Evolutionary conservation across 192 early-diverging fungal genomes (phyloP), one percentile per base, ranked within the genome.

Genomic region (Coemansia sp.): DNA sequence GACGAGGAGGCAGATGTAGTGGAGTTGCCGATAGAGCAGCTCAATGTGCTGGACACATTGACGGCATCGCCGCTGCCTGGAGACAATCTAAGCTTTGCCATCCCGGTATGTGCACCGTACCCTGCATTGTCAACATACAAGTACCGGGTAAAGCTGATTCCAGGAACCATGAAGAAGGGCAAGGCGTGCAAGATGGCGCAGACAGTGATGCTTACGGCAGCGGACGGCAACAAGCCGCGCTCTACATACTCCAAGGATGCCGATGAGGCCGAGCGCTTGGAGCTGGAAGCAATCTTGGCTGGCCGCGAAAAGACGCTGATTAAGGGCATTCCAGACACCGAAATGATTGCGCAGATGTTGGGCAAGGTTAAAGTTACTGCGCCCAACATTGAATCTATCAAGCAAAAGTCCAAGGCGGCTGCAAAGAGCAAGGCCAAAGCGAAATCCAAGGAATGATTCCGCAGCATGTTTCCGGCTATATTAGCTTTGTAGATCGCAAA

Each of bases 71-170:
- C 96, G 4, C 61, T 88, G 34, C 76, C 85, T 0, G 81, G 85
- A 1, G 96, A 99, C 74, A 86, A 84, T 30, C 61, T 99, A 12
- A 76, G 83, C 38, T 85, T 85, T 76, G 93, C 91, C 10, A 81
- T 99, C 9, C 92, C 96, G 0, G 90, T 99, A 8, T 94, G 95
- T 68, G 94, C 92, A 1, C 96, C 95, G 0, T 99, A 96, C 82
- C 56, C 60, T 6, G 82, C 88, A 3, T 71, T 99, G 11, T 86
- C 87, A 23, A 85, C 87, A 56, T 96, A 85, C 82, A 94, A 93
- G 75, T 99, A 94, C 76, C 94, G 91, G 66, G 86, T 94, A 26
- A 99, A 99, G 64, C 78, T 99, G 21, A 75, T 85, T 7, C 95
- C 97, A 12, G 97, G 95, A 16, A 78, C 84, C 12, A 72, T 88